Base-by-base conservation (phyloP, 2,329 filamentous ascomycete species). In the Neocatenulostroma microsporum region DNA sequence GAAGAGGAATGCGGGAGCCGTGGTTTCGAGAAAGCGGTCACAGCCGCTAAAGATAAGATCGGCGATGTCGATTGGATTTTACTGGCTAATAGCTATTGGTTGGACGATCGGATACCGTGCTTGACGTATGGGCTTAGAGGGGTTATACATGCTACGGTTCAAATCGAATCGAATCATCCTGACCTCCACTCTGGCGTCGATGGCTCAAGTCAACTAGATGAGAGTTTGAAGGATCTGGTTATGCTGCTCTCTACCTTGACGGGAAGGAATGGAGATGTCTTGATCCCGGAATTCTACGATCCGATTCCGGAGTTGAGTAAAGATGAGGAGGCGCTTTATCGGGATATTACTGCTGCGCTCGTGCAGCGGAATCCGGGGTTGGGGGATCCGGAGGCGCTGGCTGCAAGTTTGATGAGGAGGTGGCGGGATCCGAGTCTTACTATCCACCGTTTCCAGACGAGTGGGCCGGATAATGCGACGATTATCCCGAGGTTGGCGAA, bases 151-250 rank as follows among this genome's bases (percentile, higher is more conserved):
- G 89, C 88, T 4, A 94, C 86, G 0, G 74, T 96, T 5, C 82
- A 87, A 43, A 79, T 98, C 18, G 82, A 93, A 46, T 93, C 87
- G 39, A 77, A 78, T 34, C 79, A 84, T 45, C 87, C 88, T 0
- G 91, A 98, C 61, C 73, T 94, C 2, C 91, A 98, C 62, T 94
- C 86, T 43, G 91, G 91, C 53, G 89, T 98, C n/a, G 89, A 96
- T 53, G 91, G 91, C 25, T 94, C 87, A 42, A 79, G 84, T 44
- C 75, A 93, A 63, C 76, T 91, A 42, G 85, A 94, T 41, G 91
- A 98, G 56, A 85, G 89, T 1, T 68, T 96, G 7, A 94, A 93
- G 26, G 91, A 98, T 58, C 70, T 98, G 2, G 88, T 93, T 3
- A 73, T 83, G 45, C 69, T 96, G 1, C 70, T 98, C 4, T 78